A percentile compares a stretch with the other conserved stretches of the same genome.
These are phyloP conservation scores for Lichtheimia corymbifera DNA, from an alignment of 371 early-diverging fungal genomes.

Conservation along the genomic window DNA sequence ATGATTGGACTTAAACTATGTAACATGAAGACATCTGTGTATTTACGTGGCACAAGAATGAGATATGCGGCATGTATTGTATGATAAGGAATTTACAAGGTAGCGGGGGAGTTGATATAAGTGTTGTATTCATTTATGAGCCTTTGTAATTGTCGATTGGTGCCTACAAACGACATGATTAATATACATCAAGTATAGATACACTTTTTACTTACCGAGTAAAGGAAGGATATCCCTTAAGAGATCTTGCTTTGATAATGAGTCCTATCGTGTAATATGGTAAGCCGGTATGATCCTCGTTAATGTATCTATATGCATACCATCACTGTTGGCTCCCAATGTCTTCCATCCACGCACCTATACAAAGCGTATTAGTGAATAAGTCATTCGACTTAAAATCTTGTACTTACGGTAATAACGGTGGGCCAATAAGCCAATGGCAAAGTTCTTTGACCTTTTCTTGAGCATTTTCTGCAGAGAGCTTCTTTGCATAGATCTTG, in stretches of 20 bases:
- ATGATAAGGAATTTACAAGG: too few species aligned
- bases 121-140: slow-evolving; percentile 39
- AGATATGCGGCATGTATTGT: too few species aligned
- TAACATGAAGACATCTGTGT: too few species aligned
- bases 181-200: neutral
- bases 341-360: slow-evolving; percentile 16
- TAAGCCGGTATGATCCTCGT: neutral
- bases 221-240: slow-evolving; percentile 49
- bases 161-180: slow-evolving; percentile 20
- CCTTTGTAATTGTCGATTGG: slow-evolving; percentile 51
- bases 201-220: slow-evolving; percentile 21
- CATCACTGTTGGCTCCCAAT: slow-evolving; percentile 31
- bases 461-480: slow-evolving; percentile 68
- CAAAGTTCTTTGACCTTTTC: slow-evolving; percentile 72
- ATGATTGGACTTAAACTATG: too few species aligned
- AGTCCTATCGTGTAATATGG: slow-evolving; percentile 8
- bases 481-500: slow-evolving; percentile 64
- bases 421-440: slow-evolving; percentile 67
- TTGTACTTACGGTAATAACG: slow-evolving; percentile 40
- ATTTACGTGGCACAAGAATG: too few species aligned
- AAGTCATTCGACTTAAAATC: neutral
- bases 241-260: slow-evolving; percentile 50
- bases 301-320: slow-evolving; percentile 10
- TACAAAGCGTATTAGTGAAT: neutral
- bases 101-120: neutral